Evolutionary conservation across 768 basidiomycete genomes (phyloP).

Genomic region (Suillus variegatus): DNA sequence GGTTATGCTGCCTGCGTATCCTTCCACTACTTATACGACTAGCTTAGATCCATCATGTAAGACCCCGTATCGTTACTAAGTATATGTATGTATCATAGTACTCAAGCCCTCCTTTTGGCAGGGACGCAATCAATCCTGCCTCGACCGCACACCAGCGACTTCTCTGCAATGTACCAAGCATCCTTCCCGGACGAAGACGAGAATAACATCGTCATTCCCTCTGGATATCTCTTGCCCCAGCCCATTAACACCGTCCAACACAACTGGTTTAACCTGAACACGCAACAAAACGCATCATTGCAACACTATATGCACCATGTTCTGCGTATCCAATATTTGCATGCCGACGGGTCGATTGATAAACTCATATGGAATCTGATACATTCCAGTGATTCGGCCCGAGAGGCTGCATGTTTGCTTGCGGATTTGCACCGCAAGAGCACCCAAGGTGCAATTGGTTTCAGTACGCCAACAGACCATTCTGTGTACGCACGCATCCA

Average conservation of each 20-base stretch:
- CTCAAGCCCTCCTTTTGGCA: slow-evolving; percentile 63
- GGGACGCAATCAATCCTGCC: slow-evolving; percentile 37
- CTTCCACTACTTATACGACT: slow-evolving; percentile 42
- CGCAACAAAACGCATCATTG: slow-evolving; percentile 22
- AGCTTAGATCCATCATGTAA: slow-evolving; percentile 70
- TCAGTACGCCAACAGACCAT: slow-evolving; percentile 25
- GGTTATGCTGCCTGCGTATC: slow-evolving; percentile 32
- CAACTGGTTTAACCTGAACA: slow-evolving; percentile 16
- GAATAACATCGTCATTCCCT: slow-evolving; percentile 19
- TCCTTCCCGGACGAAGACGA: slow-evolving; percentile 18
- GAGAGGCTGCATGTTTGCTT: slow-evolving; percentile 63
- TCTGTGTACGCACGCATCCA: slow-evolving; percentile 28
- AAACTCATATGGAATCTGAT: slow-evolving; percentile 54
- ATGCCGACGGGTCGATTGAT: slow-evolving; percentile 53
- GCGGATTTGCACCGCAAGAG: slow-evolving; percentile 53
- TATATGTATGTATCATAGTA: slow-evolving; percentile 64
- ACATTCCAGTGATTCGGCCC: slow-evolving; percentile 45
- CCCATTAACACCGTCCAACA: slow-evolving; percentile 5
- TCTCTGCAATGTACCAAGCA: slow-evolving; percentile 23
- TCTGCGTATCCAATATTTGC: slow-evolving; percentile 67
- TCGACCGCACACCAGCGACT: slow-evolving; percentile 30
- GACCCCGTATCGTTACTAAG: slow-evolving; percentile 71
- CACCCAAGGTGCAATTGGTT: slow-evolving; percentile 23
- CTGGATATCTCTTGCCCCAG: slow-evolving; percentile 18
- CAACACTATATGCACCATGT: slow-evolving; percentile 62